phyloP scores from a whole-genome alignment of 345 rosid species.

The Pugionium dolabratum region DNA sequence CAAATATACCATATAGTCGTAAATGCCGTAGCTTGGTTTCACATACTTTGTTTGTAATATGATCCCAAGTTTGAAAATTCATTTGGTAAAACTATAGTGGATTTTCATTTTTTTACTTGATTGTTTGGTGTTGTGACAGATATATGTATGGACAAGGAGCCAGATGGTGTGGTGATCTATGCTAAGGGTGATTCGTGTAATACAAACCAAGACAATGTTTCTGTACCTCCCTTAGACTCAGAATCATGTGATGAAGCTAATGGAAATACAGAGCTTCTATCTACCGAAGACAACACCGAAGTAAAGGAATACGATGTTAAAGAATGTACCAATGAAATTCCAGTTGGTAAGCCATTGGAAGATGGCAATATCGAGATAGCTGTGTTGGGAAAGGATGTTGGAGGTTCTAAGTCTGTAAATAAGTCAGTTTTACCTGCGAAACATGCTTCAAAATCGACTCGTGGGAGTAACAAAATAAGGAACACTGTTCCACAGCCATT shows the following conservation, averaged over 20 bases:
- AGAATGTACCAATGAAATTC: slow-evolving; percentile 67
- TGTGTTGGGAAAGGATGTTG: slow-evolving; percentile 31
- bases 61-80: slow-evolving; percentile 1
- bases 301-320: slow-evolving; percentile 74
- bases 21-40: slow-evolving; percentile 6
- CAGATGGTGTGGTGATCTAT: slow-evolving; percentile 56
- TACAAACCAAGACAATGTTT: slow-evolving; percentile 46
- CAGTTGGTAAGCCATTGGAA: slow-evolving; percentile 47
- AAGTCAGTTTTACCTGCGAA: slow-evolving; percentile 44
- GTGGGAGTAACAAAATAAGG: slow-evolving; percentile 51
- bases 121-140: slow-evolving; percentile 58
- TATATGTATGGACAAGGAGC: slow-evolving; percentile 83
- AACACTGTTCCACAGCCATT: slow-evolving; percentile 89
- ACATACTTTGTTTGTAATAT: neutral
- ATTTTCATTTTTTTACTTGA: slow-evolving; percentile 32
- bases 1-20: slow-evolving; percentile 15
- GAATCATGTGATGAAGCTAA: slow-evolving; percentile 51
- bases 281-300: slow-evolving; percentile 58
- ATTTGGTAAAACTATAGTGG: slow-evolving; percentile 9
- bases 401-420: slow-evolving; percentile 22
- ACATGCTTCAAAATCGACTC: slow-evolving; percentile 49
- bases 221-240: slow-evolving; percentile 43
- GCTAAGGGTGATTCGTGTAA: slow-evolving; percentile 51
- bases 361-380: slow-evolving; percentile 32
- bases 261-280: slow-evolving; percentile 49